phyloP scores from a whole-genome alignment of 352 stramenopile species.

The Phytophthora constricta region DNA sequence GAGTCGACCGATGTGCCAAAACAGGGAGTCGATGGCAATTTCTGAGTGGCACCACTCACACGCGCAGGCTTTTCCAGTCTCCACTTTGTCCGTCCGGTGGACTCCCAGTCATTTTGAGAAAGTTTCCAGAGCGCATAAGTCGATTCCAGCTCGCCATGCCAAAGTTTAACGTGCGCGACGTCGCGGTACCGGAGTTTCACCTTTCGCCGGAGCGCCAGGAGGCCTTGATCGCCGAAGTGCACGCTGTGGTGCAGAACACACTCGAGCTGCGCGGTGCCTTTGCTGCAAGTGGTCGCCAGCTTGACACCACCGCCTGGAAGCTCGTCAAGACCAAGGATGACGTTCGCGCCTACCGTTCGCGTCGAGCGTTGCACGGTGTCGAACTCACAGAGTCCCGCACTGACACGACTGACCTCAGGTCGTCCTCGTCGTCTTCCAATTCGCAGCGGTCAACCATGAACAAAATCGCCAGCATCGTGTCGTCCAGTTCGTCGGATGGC shows the following conservation, averaged over 20 bases:
- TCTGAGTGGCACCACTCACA: constrained; percentile 13
- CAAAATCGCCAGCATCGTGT: constrained; percentile 31
- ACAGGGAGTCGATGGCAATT: constrained; percentile 11
- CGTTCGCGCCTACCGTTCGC: constrained; percentile 42
- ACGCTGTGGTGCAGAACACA: constrained; percentile 42
- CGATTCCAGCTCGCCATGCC: constrained; percentile 18
- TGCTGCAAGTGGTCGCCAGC: constrained; percentile 32
- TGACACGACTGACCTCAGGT: constrained; percentile 29
- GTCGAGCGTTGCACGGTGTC: constrained; percentile 32
- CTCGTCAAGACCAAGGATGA: constrained; percentile 49
- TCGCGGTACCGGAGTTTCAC: constrained; percentile 30
- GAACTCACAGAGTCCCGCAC: constrained; percentile 29
- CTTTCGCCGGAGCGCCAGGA: constrained; percentile 28
- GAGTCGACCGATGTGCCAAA: constrained; percentile 27
- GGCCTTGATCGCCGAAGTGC: constrained; percentile 32
- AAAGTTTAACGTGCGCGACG: constrained; percentile 47
- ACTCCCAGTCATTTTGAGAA: constrained; percentile 29
- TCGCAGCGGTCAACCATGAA: constrained; percentile 35
- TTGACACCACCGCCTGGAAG: constrained; percentile 45
- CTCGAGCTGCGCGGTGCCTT: constrained; percentile 44
- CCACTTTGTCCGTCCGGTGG: neutral
- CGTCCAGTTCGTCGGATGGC: constrained; percentile 29
- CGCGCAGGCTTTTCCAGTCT: neutral
- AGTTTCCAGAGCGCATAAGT: constrained; percentile 13
- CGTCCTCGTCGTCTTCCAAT: constrained; percentile 35